Conservation (phyloP, 1,139 yeast species). For the Groenewaldozyma auringiensis region DNA sequence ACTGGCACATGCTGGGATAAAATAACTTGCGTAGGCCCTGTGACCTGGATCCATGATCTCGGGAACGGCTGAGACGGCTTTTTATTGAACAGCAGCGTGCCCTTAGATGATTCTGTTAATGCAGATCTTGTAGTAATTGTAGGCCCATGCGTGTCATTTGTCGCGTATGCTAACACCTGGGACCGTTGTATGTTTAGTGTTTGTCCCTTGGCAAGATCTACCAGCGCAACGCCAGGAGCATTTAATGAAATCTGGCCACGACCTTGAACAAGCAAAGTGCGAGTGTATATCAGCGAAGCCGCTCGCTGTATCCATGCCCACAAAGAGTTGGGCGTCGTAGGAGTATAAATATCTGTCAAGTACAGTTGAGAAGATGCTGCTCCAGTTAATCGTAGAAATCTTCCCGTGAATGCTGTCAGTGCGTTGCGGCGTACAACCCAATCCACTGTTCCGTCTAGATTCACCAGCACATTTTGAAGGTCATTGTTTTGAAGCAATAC, state of each 20-base stretch:
- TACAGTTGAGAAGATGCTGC: not conserved
- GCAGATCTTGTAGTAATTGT: too few relatives aligned
- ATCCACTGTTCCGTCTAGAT: slow-evolving; percentile 35
- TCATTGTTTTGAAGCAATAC: not conserved
- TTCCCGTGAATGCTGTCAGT: slow-evolving; percentile 27
- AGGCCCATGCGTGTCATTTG: not conserved
- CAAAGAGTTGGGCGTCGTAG: not conserved
- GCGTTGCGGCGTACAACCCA: slow-evolving; percentile 25
- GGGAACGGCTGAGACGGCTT: not conserved
- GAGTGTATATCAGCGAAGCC: not conserved
- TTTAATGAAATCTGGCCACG: slow-evolving; percentile 2
- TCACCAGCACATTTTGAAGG: slow-evolving; percentile 22
- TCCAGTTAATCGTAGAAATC: slow-evolving; percentile 15
- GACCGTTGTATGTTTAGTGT: slow-evolving; percentile 10
- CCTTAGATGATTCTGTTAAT: too few relatives aligned
- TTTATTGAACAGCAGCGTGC: too few relatives aligned
- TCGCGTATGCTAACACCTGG: slow-evolving; percentile 10
- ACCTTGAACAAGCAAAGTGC: not conserved
- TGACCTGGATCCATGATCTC: not conserved
- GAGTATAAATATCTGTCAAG: too few relatives aligned
- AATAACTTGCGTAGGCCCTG: not conserved
- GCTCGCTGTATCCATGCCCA: not conserved
- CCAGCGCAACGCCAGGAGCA: not conserved
- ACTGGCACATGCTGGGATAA: not conserved
- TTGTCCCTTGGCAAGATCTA: not conserved